These are phyloP conservation scores for Pichia kudriavzevii DNA, from an alignment of 1,139 yeast species.

Conservation along the genomic window DNA sequence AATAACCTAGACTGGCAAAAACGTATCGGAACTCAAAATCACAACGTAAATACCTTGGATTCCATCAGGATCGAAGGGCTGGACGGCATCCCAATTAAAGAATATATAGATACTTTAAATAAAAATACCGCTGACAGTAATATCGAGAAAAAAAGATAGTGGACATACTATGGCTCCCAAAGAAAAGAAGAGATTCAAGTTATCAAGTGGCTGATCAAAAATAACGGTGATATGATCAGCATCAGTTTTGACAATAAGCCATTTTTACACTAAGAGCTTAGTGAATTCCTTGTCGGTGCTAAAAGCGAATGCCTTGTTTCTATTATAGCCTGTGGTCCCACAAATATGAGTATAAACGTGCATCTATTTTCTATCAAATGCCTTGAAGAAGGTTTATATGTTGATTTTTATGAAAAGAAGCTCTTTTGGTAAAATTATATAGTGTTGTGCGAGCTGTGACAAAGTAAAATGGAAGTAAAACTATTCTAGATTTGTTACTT, in stretches of 20 bases:
- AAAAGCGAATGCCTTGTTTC: constrained; percentile 23
- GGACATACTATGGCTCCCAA: neutral
- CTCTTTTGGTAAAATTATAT: constrained; percentile 26
- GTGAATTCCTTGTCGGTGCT: constrained; percentile 13
- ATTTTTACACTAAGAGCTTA: constrained; percentile 18
- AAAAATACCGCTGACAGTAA: no score
- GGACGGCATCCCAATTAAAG: neutral
- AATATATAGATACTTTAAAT: no score
- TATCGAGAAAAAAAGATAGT: no score
- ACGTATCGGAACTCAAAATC: no score
- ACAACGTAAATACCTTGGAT: no score
- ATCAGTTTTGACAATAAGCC: constrained; percentile 22
- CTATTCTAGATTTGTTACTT: no score
- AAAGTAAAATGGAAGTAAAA: neutral
- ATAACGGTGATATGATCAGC: constrained; percentile 17
- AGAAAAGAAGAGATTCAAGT: constrained; percentile 14
- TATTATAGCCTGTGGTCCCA: constrained; percentile 31
- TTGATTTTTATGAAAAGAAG: constrained; percentile 32
- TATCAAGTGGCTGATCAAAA: constrained; percentile 15
- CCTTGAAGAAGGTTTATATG: constrained; percentile 19
- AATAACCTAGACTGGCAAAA: no score
- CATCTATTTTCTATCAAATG: constrained; percentile 26
- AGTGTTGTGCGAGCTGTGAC: neutral
- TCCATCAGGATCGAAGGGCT: constrained; percentile 1
- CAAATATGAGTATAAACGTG: constrained; percentile 27